Conservation (phyloP, 2,329 filamentous ascomycete species). For the Fusarium falciforme region DNA sequence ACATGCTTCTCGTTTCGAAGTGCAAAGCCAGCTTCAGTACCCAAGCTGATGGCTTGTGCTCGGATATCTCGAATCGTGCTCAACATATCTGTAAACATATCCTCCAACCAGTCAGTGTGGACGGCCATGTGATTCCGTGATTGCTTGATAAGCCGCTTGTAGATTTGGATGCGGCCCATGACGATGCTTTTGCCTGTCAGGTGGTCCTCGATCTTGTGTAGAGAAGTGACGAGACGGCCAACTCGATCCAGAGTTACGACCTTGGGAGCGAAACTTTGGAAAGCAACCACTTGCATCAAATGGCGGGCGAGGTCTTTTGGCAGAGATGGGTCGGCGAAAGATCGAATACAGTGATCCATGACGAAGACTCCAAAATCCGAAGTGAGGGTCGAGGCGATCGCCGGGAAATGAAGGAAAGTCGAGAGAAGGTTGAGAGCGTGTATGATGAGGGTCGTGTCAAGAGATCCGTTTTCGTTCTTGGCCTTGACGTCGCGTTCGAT, state of each 20-base stretch:
- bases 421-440: slow-evolving; percentile 83
- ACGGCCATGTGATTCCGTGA: slow-evolving; percentile 75
- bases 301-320: slow-evolving; percentile 84
- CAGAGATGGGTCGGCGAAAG: slow-evolving; percentile 73
- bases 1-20: slow-evolving; percentile 77
- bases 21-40: slow-evolving; percentile 74
- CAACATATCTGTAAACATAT: slow-evolving; percentile 85
- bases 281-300: slow-evolving; percentile 82
- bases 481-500: slow-evolving; percentile 83
- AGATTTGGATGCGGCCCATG: slow-evolving; percentile 81
- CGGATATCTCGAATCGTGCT: slow-evolving; percentile 83
- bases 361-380: slow-evolving; percentile 85
- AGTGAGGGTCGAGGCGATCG: slow-evolving; percentile 76
- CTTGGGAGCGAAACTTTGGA: slow-evolving; percentile 81
- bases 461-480: slow-evolving; percentile 64
- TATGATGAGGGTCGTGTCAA: slow-evolving; percentile 77
- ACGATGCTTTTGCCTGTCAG: slow-evolving; percentile 85
- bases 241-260: slow-evolving; percentile 80
- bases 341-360: slow-evolving; percentile 81
- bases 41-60: slow-evolving; percentile 77
- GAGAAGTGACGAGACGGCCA: slow-evolving; percentile 74
- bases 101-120: slow-evolving; percentile 82
- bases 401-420: slow-evolving; percentile 79
- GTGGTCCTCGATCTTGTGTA: slow-evolving; percentile 79
- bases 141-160: slow-evolving; percentile 80